Conservation (phyloP, 2,329 filamentous ascomycete species). For the Colletotrichum spinosum region DNA sequence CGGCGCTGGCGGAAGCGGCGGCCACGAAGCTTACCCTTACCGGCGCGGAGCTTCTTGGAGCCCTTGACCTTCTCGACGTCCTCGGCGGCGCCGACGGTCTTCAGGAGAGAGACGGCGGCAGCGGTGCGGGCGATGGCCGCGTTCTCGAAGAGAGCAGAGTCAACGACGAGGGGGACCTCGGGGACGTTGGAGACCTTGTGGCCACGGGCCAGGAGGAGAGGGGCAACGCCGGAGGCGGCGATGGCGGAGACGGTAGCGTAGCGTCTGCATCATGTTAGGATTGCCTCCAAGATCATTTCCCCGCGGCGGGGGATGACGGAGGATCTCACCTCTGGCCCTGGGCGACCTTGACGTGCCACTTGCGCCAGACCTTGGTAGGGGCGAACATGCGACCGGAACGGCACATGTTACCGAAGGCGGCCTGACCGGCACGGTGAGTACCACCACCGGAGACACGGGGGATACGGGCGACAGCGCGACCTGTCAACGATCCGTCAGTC, state of each 20-base stretch:
- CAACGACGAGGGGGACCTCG: constrained; percentile 96
- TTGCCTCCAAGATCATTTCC: not conserved
- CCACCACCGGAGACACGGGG: constrained; percentile 99
- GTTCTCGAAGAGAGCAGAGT: constrained; percentile 87
- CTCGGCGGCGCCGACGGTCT: constrained; percentile 87
- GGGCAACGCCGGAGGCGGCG: constrained; percentile 93
- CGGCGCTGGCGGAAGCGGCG: constrained; percentile 98
- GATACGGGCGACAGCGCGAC: constrained; percentile 99
- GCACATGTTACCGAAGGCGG: constrained; percentile 99
- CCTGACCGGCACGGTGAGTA: constrained; percentile 99
- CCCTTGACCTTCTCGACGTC: constrained; percentile 96
- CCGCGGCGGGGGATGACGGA: not conserved
- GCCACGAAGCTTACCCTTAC: constrained; percentile 98
- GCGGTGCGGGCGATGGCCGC: constrained; percentile 88
- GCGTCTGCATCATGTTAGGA: constrained; percentile 67
- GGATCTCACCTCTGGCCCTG: constrained; percentile 89
- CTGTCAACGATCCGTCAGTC: constrained; percentile 57
- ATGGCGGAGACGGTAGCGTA: constrained; percentile 98
- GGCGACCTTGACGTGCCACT: constrained; percentile 99
- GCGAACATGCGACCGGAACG: constrained; percentile 99
- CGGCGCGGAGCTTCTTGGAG: constrained; percentile 96
- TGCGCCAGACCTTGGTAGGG: constrained; percentile 99
- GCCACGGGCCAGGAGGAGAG: constrained; percentile 95
- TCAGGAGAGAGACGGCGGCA: constrained; percentile 86
- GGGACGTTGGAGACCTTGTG: constrained; percentile 93